Conservation (phyloP, 1,139 yeast species). For the Taiozyma sp. region DNA sequence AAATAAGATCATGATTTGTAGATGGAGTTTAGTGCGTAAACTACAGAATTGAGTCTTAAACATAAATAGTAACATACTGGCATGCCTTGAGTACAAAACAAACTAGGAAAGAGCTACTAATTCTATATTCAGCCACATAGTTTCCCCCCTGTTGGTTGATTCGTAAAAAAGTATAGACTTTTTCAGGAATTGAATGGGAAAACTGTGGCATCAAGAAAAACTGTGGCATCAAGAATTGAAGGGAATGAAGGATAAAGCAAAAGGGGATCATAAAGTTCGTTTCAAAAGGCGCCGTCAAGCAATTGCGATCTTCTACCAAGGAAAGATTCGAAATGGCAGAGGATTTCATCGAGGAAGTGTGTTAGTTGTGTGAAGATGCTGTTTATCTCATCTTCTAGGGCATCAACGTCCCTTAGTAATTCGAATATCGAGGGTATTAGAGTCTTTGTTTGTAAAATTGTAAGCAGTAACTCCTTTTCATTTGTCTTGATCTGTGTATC, state of each 20-base stretch:
- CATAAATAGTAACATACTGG: too few relatives aligned
- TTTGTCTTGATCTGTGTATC: slow-evolving; percentile 6
- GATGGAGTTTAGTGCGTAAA: too few relatives aligned
- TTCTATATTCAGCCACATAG: too few relatives aligned
- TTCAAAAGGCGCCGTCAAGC: background rate
- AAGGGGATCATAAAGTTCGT: background rate
- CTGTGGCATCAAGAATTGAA: background rate
- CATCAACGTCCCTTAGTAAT: slow-evolving; percentile 11
- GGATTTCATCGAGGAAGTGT: slow-evolving; percentile 6
- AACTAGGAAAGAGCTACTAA: too few relatives aligned
- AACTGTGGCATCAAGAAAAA: background rate
- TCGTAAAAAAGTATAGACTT: background rate
- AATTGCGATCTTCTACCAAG: background rate
- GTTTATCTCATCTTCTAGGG: slow-evolving; percentile 8
- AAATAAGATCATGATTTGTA: too few relatives aligned
- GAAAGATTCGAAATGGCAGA: background rate
- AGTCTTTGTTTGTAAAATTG: slow-evolving; percentile 5
- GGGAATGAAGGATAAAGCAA: background rate
- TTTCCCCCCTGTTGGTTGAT: background rate
- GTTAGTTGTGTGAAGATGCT: slow-evolving; percentile 6
- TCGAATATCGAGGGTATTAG: slow-evolving; percentile 8
- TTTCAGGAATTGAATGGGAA: background rate
- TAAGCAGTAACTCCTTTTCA: slow-evolving; percentile 8
- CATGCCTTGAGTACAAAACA: too few relatives aligned
- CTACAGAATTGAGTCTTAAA: too few relatives aligned